Percentiles rank a stretch among this genome's conserved stretches.
Evolutionary conservation across 2,329 filamentous ascomycete genomes (phyloP).

Genomic region (Pseudogymnoascus destructans): DNA sequence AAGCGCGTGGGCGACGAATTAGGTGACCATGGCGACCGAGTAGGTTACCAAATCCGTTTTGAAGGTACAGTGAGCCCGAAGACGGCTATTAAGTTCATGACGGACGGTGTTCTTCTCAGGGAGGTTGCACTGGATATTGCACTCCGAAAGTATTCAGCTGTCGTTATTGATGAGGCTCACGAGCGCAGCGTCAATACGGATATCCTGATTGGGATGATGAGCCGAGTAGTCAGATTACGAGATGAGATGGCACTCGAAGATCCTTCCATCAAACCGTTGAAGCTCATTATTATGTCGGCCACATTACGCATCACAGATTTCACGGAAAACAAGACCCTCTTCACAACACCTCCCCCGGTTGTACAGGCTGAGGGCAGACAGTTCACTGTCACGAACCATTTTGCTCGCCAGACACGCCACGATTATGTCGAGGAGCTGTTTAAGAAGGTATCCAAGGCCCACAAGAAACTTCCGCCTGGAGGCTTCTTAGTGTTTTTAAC

Average conservation of each 20-base stretch:
- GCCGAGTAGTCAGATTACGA: conserved; percentile 75
- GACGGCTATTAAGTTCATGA: conserved; percentile 97
- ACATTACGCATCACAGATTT: conserved; percentile 86
- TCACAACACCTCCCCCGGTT: conserved; percentile 65
- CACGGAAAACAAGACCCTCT: conserved; percentile 69
- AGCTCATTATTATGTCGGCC: conserved; percentile 96
- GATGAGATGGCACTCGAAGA: conserved; percentile 62
- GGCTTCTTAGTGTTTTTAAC: conserved; percentile 92
- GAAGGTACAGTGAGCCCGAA: conserved; percentile 69
- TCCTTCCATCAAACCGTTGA: conserved; percentile 60
- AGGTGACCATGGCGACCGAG: conserved; percentile 59
- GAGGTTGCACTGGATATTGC: conserved; percentile 85
- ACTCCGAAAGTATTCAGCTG: conserved; percentile 77
- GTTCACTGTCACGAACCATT: conserved; percentile 81
- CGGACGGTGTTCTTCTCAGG: conserved; percentile 84
- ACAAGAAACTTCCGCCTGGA: conserved; percentile 78
- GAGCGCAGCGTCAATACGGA: conserved; percentile 97
- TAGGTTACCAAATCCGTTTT: conserved; percentile 91
- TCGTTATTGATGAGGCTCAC: conserved; percentile 94
- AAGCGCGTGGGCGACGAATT: conserved; percentile 81
- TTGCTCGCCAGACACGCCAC: conserved; percentile 64
- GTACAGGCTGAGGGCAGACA: conserved; percentile 86
- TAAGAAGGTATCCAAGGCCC: conserved; percentile 73
- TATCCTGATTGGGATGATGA: conserved; percentile 94
- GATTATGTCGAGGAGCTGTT: conserved; percentile 90